Evolutionary conservation across 305 asterid species (phyloP).

Genomic region (Solanum chacoense): DNA sequence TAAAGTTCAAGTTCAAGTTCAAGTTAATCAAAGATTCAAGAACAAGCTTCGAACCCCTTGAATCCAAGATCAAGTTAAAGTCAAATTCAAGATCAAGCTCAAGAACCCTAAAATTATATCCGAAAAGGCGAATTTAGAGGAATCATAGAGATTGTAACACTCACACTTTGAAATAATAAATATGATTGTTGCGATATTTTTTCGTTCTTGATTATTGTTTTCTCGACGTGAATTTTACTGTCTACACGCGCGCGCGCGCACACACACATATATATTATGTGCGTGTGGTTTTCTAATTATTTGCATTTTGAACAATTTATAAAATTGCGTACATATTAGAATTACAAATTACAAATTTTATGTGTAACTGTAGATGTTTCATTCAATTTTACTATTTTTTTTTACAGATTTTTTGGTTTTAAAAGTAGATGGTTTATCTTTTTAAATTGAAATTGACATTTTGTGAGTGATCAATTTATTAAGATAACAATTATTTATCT

Average conservation of each 20-base stretch:
- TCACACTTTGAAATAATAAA: not conserved
- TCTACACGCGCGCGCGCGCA: fast-evolving
- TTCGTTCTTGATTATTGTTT: not conserved
- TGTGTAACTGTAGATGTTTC: too few relatives aligned
- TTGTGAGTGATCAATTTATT: too few relatives aligned
- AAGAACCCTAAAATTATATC: not conserved
- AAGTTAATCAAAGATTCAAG: not conserved
- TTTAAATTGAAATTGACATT: too few relatives aligned
- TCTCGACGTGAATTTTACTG: not conserved
- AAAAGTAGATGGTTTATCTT: too few relatives aligned
- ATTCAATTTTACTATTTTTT: too few relatives aligned
- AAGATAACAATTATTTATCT: too few relatives aligned
- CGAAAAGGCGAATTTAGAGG: not conserved
- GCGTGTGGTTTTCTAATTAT: not conserved
- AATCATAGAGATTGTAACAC: not conserved
- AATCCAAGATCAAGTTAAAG: not conserved
- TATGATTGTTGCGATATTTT: not conserved
- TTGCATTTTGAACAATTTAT: too few relatives aligned
- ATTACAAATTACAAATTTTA: too few relatives aligned
- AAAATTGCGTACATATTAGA: too few relatives aligned
- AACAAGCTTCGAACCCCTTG: not conserved
- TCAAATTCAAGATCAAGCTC: not conserved
- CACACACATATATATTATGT: not conserved
- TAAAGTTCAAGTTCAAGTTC: too few relatives aligned
- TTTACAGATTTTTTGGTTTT: too few relatives aligned